Conservation (phyloP, 2,329 filamentous ascomycete genomes). For the Botrytis squamosa region DNA sequence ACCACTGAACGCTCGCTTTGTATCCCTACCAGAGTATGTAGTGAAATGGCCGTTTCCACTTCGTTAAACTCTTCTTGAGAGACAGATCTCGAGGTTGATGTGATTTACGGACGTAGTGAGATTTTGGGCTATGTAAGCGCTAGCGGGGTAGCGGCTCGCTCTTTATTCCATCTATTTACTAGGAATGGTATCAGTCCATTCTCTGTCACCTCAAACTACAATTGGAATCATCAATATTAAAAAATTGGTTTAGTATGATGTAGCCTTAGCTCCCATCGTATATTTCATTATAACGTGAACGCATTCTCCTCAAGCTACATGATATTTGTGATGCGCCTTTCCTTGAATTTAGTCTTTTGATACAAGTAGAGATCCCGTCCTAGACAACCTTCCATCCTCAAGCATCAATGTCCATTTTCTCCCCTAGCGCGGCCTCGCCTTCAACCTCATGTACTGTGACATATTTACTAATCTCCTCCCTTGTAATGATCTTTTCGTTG, state of each 20-base stretch:
- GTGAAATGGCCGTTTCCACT: not conserved
- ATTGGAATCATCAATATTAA: not conserved
- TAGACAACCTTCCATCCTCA: slow-evolving; percentile 39
- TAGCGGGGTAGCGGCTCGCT: slow-evolving; percentile 6
- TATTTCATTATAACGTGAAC: slow-evolving; percentile 15
- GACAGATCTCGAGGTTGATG: not conserved
- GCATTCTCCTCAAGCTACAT: slow-evolving; percentile 25
- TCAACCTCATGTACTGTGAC: slow-evolving; percentile 84
- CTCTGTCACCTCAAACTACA: not conserved
- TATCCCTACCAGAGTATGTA: not conserved
- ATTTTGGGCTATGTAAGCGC: not conserved
- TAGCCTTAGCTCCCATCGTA: slow-evolving; percentile 2
- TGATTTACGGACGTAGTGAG: slow-evolving; percentile 6
- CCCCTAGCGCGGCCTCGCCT: slow-evolving; percentile 55
- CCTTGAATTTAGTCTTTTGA: slow-evolving; percentile 19
- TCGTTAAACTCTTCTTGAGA: not conserved
- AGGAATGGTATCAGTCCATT: not conserved
- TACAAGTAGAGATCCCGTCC: slow-evolving; percentile 17
- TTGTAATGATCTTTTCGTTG: slow-evolving; percentile 94
- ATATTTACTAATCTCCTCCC: slow-evolving; percentile 91
- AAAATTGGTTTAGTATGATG: not conserved
- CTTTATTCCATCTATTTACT: not conserved
- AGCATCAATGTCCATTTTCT: slow-evolving; percentile 68
- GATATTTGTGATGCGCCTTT: slow-evolving; percentile 25
- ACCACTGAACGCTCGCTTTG: not conserved